Evolutionary conservation across 2,329 filamentous ascomycete genomes (phyloP), one percentile per base, ranked within the genome.

Genomic region (Fusarium sp.): DNA sequence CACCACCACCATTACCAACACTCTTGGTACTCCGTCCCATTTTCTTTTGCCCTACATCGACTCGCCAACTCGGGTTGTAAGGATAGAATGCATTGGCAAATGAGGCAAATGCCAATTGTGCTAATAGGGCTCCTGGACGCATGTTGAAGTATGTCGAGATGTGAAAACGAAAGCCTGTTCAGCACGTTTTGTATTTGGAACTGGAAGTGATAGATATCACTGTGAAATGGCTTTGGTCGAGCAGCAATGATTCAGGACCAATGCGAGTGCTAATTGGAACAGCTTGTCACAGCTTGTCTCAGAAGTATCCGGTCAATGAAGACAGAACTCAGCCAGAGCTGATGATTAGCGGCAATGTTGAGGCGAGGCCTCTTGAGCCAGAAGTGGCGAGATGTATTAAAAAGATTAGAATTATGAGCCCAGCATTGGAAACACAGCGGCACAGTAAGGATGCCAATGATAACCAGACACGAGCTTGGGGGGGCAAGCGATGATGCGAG

Each of bases 21-120:
- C 62, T 70, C 52, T 71, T 70, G 61, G 72, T 41, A 69, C 76
- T 73, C 56, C 74, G 56, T 3, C 57, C 54, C 32, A 49, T 41
- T 54, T 40, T 63, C 51, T 60, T 57, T 49, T 73, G 71, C 33
- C 76, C 74, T 50, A 61, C 53, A 50, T 78, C 73, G 46, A 73
- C 55, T 46, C 73, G 67, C 79, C 79, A 81, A 55, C 59, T 57
- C 10, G 83, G 82, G 22, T 72, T 74, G 72, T 80, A 85, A 6
- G 82, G 82, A 48, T 77, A 83, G 73, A 87, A 85, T 52, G 85
- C 85, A 52, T 81, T 75, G 55, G 79, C 78, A 49, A 79, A 75
- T 39, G 81, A 77, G 55, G 80, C 77, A 78, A 87, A 73, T 69
- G 82, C 80, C 73, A 87, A 74, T 72, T 82, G 82, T 61, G 83